A percentile compares a stretch with the other conserved stretches of the same genome.
These are phyloP conservation scores for Tuber magnatum DNA, from an alignment of 495 filamentous ascomycete species.

Conservation along the genomic window DNA sequence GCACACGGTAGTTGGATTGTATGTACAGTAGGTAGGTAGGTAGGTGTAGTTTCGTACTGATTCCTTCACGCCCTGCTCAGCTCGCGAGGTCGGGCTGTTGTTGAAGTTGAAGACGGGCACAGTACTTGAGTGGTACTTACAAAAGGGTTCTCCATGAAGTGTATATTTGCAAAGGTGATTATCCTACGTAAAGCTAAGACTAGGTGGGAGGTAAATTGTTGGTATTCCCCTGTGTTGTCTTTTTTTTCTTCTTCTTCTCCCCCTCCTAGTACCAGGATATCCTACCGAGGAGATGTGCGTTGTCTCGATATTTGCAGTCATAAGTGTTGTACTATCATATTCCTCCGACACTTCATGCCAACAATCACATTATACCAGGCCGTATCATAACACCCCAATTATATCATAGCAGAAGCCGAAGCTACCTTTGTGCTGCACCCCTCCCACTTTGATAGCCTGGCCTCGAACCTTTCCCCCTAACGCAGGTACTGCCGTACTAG, in stretches of 20 bases:
- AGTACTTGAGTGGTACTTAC: not conserved
- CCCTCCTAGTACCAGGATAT: not conserved
- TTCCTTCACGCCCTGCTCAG: not conserved
- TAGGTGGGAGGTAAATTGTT: not conserved
- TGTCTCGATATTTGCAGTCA: not conserved
- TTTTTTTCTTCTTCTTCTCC: not conserved
- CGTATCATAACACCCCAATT: not conserved
- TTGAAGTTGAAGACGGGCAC: not conserved
- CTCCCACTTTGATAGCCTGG: not conserved
- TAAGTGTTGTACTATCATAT: not conserved
- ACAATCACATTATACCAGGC: not conserved
- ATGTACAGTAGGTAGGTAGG: not conserved
- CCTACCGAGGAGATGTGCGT: not conserved
- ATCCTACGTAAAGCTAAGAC: not conserved
- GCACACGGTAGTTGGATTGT: not conserved
- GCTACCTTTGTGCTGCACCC: not conserved
- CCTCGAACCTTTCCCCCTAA: not conserved
- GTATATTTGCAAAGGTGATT: not conserved
- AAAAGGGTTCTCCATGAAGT: not conserved
- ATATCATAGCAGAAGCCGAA: not conserved
- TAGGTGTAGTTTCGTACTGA: not conserved
- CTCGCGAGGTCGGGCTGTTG: not conserved
- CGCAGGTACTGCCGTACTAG: not conserved
- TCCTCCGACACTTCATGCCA: not conserved
- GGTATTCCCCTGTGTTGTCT: not conserved